These are phyloP conservation scores for Thielaviopsis cerberus DNA, from an alignment of 2,329 filamentous ascomycete genomes.

Conservation along the genomic window DNA sequence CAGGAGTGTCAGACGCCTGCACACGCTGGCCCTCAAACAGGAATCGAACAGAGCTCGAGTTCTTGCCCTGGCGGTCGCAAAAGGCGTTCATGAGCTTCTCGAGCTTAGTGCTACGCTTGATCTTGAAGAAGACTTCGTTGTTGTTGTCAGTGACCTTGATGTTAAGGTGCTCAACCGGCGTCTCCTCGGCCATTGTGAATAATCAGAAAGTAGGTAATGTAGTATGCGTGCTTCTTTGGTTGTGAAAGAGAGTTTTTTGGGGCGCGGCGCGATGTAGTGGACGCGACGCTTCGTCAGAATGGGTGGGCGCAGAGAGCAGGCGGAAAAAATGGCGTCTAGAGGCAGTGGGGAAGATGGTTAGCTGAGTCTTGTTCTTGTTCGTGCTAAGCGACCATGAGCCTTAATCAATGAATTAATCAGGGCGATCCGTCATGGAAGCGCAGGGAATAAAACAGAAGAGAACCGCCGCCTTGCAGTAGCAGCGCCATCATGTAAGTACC, in stretches of 20 bases:
- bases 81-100: conserved; percentile 98
- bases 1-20: conserved; percentile 72
- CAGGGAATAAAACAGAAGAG: neutral
- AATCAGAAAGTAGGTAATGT: no score
- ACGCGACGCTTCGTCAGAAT: neutral
- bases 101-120: conserved; percentile 87
- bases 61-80: conserved; percentile 89
- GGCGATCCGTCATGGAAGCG: neutral
- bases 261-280: neutral
- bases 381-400: neutral
- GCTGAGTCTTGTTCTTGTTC: neutral
- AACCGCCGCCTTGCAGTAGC: neutral
- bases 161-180: conserved; percentile 68
- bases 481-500: neutral
- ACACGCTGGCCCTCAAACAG: conserved; percentile 92
- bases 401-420: neutral
- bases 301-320: neutral
- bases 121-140: conserved; percentile 99
- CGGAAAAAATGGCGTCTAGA: neutral
- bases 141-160: conserved; percentile 99
- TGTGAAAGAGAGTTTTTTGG: no score
- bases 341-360: neutral
- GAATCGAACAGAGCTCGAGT: conserved; percentile 67
- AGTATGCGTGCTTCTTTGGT: conserved; percentile 21
- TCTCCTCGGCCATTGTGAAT: conserved; percentile 17